Percentiles rank a stretch among this genome's conserved stretches.
phyloP scores from a whole-genome alignment of 2,329 filamentous ascomycete species.

The Colletotrichum aenigma region DNA sequence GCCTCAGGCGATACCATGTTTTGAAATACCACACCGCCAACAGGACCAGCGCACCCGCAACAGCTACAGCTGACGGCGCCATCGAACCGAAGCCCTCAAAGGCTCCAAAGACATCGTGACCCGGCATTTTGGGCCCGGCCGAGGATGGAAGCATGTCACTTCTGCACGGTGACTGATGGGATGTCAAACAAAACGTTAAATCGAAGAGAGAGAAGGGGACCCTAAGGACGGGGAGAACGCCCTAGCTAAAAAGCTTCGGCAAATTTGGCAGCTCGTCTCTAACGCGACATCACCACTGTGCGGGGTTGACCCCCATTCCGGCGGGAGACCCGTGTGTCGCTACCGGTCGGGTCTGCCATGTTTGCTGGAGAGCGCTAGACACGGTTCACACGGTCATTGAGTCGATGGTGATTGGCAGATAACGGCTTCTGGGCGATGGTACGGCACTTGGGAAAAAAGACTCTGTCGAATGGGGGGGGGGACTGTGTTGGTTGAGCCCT shows the following conservation, averaged over 20 bases:
- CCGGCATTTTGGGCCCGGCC: not conserved
- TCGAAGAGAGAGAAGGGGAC: not conserved
- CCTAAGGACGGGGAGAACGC: not conserved
- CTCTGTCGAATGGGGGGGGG: not conserved
- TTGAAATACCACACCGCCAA: not conserved
- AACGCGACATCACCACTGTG: not conserved
- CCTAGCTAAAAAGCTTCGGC: not conserved
- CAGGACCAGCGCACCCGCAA: not conserved
- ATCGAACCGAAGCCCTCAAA: not conserved
- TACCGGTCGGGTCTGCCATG: not conserved
- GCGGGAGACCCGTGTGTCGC: not conserved
- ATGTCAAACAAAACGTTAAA: not conserved
- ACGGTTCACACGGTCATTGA: not conserved
- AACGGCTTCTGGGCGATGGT: not conserved
- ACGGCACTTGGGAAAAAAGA: not conserved
- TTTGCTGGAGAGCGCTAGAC: not conserved
- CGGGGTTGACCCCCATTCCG: not conserved
- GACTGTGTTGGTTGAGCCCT: not conserved
- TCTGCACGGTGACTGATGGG: not conserved
- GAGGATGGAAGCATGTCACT: not conserved
- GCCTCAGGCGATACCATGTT: conserved; percentile 33
- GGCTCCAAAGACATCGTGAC: not conserved
- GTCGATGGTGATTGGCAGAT: not conserved
- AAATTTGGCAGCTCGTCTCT: not conserved
- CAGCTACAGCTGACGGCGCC: accelerated